A percentile compares a stretch with the other conserved stretches of the same genome.
Conservation (phyloP, 179 eudicot genomes). For the Silene vulgaris region DNA sequence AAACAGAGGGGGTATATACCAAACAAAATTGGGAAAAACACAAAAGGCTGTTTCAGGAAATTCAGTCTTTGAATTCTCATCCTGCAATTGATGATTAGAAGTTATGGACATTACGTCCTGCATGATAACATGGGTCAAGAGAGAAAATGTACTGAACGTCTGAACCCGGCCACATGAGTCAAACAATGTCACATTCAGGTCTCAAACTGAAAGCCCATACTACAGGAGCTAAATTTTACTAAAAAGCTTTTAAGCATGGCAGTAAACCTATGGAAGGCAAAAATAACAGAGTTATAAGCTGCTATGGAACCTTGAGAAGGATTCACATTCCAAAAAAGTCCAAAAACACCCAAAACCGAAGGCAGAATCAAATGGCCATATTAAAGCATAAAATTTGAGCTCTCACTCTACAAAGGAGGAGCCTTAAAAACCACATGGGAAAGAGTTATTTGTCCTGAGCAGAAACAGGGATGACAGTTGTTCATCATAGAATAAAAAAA, state of each 20-base stretch:
- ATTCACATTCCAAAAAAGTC: neutral
- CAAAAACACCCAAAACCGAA: neutral
- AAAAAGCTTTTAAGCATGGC: neutral
- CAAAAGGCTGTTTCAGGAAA: neutral
- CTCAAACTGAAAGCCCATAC: constrained; percentile 1
- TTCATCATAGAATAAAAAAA: neutral
- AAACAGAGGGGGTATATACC: neutral
- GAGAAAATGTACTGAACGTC: neutral
- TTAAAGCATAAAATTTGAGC: neutral
- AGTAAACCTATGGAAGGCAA: neutral
- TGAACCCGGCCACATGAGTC: neutral
- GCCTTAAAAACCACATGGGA: neutral
- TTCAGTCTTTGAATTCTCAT: neutral
- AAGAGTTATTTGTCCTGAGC: neutral
- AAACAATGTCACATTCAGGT: neutral
- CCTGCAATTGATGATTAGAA: neutral
- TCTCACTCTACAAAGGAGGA: constrained; percentile 2
- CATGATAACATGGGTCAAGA: neutral
- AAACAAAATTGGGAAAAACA: neutral
- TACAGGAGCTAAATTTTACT: neutral
- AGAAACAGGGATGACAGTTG: neutral
- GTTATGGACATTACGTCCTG: neutral
- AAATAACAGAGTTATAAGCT: neutral
- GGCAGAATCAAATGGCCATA: neutral
- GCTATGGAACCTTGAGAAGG: neutral